These are phyloP conservation scores for Corylus heterophylla DNA, from an alignment of 306 rosid species.

Conservation along the genomic window DNA sequence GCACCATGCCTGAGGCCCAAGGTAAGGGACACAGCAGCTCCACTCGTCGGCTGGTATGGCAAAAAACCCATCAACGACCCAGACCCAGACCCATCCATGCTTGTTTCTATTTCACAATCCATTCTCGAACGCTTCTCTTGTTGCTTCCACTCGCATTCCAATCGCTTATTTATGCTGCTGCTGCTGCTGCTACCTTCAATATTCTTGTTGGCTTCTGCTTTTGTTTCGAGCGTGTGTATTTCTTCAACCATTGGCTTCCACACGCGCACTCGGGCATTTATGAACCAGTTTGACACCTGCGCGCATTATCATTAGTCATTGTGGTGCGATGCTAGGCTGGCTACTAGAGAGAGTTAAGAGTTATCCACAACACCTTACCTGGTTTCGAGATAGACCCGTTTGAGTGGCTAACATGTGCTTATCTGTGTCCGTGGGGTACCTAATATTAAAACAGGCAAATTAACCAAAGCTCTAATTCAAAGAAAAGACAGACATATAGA, in stretches of 20 bases:
- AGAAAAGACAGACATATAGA: neutral
- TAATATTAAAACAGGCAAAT: slow-evolving; percentile 28
- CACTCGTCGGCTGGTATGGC: slow-evolving; percentile 56
- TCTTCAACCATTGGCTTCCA: slow-evolving; percentile 99
- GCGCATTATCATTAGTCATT: too few species aligned
- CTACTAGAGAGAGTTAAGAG: too few species aligned
- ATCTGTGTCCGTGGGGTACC: slow-evolving; percentile 98
- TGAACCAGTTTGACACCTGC: slow-evolving; percentile 76
- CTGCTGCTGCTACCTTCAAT: slow-evolving; percentile 29
- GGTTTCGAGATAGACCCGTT: slow-evolving; percentile 95
- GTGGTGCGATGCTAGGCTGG: too few species aligned
- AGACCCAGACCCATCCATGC: slow-evolving; percentile 44
- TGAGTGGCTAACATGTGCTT: slow-evolving; percentile 93
- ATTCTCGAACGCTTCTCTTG: slow-evolving; percentile 66
- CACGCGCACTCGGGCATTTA: slow-evolving; percentile 86
- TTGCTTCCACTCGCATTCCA: slow-evolving; percentile 43
- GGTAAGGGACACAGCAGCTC: slow-evolving; percentile 74
- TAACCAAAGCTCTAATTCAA: too few species aligned
- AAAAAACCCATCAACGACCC: slow-evolving; percentile 59
- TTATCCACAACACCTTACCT: slow-evolving; percentile 49
- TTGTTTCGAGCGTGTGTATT: slow-evolving; percentile 84
- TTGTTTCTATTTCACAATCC: slow-evolving; percentile 47
- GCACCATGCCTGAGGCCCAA: slow-evolving; percentile 75
- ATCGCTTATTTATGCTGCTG: slow-evolving; percentile 26
- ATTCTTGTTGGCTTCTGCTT: slow-evolving; percentile 30